phyloP scores from a whole-genome alignment of 306 rosid genomes.

The Potentilla sterilis region DNA sequence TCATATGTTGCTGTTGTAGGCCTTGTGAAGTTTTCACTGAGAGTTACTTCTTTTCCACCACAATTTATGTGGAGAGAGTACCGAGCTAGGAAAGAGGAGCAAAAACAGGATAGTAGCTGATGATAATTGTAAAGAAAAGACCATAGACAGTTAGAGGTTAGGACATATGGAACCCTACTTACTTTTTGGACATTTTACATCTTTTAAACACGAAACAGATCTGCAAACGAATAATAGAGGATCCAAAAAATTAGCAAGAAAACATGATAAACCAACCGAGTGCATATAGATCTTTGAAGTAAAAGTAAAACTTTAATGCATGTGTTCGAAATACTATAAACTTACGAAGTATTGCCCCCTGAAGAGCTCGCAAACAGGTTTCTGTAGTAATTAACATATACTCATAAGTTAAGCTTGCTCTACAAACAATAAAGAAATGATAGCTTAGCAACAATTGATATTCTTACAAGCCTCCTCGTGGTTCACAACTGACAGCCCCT shows the following conservation, averaged over 20 bases:
- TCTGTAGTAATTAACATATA: constrained; percentile 31
- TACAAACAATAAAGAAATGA: not conserved
- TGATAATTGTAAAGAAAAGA: not conserved
- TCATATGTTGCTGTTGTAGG: constrained; percentile 27
- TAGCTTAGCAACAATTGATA: not conserved
- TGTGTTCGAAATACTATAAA: not conserved
- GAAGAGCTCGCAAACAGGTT: constrained; percentile 57
- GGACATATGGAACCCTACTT: constrained; percentile 15
- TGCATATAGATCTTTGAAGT: not conserved
- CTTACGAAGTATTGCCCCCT: constrained; percentile 46
- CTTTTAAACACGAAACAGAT: constrained; percentile 44
- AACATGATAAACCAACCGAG: not conserved
- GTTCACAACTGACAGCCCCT: constrained; percentile 38
- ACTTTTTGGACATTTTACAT: constrained; percentile 37
- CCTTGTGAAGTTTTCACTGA: not conserved
- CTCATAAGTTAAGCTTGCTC: not conserved
- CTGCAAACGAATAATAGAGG: constrained; percentile 34
- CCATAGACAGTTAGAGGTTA: not conserved
- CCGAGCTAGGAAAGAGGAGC: constrained; percentile 25
- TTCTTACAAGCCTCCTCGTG: constrained; percentile 48
- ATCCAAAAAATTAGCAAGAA: constrained; percentile 29
- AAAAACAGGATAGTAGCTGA: not conserved
- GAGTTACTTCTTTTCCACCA: constrained; percentile 42
- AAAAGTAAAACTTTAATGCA: not conserved
- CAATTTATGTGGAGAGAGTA: constrained; percentile 60